Evolutionary conservation across 352 stramenopile species (phyloP), one percentile per base, ranked within the genome.

Genomic region (Pythium plurisporium): DNA sequence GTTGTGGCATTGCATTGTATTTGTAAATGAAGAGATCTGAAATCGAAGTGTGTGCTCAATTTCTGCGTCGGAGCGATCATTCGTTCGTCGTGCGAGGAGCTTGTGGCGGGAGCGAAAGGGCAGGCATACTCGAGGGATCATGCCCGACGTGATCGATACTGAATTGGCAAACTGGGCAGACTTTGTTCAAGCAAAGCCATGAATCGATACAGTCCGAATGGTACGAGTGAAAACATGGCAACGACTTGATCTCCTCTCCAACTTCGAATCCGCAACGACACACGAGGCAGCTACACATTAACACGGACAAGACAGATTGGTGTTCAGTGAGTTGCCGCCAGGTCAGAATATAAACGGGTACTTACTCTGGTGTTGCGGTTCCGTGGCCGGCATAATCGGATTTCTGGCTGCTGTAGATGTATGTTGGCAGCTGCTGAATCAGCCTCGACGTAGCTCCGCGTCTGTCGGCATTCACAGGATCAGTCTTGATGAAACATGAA

Each of bases 221-320:
- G 60, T 98, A 97, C 29, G 82, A 94, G 62, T 98, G 93, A 59
- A 96, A 96, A 64, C 93, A 98, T 26, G 91, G 91, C 44, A 98
- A 67, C 29, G 87, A 96, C 64, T 96, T 95, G 69, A 98, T 89
- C 65, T 96, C 79, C 46, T 98, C 93, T 33, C 90, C 90, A 11
- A 84, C 65, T 59, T 82, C 68, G 51, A 97, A 98, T 30, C 90
- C 71, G 48, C 89, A 89, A 27, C 96, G 81, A 65, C 94, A 98
- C 26, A 98, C 94, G n/a, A 96, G 70, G 59, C 94, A 98, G 36
- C 82, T 96, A 22, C 26, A 68, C 23, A n/a, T n/a, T n/a, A n/a
- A n/a, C n/a, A n/a, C n/a, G n/a, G n/a, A n/a, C n/a, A n/a, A n/a
- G n/a, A n/a, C n/a, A n/a, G n/a, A n/a, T n/a, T n/a, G n/a, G n/a